Evolutionary conservation across 768 basidiomycete genomes (phyloP), one percentile per base, ranked within the genome.

Genomic region (Fistulinella prunicolor): DNA sequence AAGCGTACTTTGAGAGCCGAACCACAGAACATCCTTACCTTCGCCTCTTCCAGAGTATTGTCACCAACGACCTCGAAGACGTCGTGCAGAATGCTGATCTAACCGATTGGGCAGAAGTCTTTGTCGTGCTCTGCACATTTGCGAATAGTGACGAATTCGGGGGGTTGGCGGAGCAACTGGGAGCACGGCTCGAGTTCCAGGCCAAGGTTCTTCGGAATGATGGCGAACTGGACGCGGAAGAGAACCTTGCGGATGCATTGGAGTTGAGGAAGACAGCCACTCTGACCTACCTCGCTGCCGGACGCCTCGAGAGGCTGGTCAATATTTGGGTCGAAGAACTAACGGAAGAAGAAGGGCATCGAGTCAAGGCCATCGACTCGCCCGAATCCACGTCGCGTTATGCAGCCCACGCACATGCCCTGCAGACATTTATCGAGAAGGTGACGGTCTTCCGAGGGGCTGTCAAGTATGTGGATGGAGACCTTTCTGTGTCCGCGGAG

Each of bases 61-160:
- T 95, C 49, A 87, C 86, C 30, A 83, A 93, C 59, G 96, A 98
- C 61, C 80, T 98, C 8, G 77, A 81, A 17, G 96, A 97, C 64
- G 83, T 98, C 42, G 94, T 97, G 9, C 94, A 96, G 66, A 96
- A 97, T 58, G 95, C 94, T 20, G 94, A 98, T 57, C 65, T 98
- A 42, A 75, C 82, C 35, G 94, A 99, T 64, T 98, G 95, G 95
- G 82, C 86, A 49, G 95, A 96, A 67, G 90, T 94, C 44, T 97
- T 98, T 56, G 94, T 95, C 30, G 90, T 99, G 12, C 66, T 97
- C 9, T 97, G 94, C 72, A 97, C 95, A 0, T 99, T 94, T 69
- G 92, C 94, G 1, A 78, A 71, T 42, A 70, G 80, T 48, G 86
- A 90, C 16, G 93, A 97, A 60, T 98, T 97, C 60, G 70, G 85